Base-by-base conservation (phyloP, 352 stramenopile species). In the Thalassiosira sp. region DNA sequence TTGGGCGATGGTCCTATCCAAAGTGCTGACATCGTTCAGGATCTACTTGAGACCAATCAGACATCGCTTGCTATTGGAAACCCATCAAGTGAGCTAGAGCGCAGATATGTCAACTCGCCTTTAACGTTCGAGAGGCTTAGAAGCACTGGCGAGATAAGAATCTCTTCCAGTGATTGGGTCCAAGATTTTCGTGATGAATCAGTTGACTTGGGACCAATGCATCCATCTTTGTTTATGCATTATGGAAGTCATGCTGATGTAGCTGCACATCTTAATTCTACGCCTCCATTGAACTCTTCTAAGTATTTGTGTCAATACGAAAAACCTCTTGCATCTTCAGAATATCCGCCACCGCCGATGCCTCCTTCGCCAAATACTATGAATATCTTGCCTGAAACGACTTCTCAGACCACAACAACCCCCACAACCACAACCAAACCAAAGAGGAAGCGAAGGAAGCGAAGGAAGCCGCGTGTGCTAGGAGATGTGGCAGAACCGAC, bases 151-250 rank as follows among this genome's bases (percentile, higher is more conserved):
- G 51, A 59, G 3, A 37, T 59, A 37, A 6, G 51, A 5, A 31
- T 59, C 5, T 59, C 51, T 31, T 59, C 51, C n/a, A 59, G 51
- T 6, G 51, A 59, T 31, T 59, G 51, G 51, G 51, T 31, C 6
- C 40, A 59, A 18, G 51, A 59, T 13, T 59, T 59, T 28, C 8
- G 2, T 6, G 51, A 3, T 28, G 51, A 59, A 8, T 11, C 3
- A 3, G 51, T 20, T 25, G 43, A 31, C 5, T 13, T 59, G 51
- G 51, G 51, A 5, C 51, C 51, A 3, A 59, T 59, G 51, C 51
- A 59, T 28, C 51, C 51, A 16, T 31, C n/a, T 13, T 28, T 59
- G 51, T 59, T 59, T 18, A 59, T 59, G 51, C 6, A 37, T 37
- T 10, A 37, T 37, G 31, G 3, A 37, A 37, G 31, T 8, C n/a